A percentile compares a stretch with the other conserved stretches of the same genome.
Conservation (phyloP, 2,329 filamentous ascomycete genomes). For the Aurifilum marmelostoma region DNA sequence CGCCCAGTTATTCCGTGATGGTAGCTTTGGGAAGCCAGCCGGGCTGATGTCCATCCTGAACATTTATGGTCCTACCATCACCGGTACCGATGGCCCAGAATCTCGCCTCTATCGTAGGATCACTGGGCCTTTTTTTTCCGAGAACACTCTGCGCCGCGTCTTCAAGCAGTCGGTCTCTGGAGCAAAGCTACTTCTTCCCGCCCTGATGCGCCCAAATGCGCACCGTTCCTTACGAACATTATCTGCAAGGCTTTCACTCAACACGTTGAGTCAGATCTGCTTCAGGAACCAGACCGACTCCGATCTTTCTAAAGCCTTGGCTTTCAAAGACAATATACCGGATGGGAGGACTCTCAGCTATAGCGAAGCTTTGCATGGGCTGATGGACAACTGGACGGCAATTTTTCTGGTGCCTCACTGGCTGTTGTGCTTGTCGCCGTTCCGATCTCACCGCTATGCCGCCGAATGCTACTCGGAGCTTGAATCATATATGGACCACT, state of each 20-base stretch:
- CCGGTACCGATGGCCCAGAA: constrained; percentile 9
- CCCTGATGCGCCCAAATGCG: background rate
- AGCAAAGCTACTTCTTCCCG: constrained; percentile 9
- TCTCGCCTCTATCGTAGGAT: constrained; percentile 8
- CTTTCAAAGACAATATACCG: constrained; percentile 2
- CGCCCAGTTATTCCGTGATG: constrained; percentile 6
- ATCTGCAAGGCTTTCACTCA: constrained; percentile 6
- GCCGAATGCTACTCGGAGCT: constrained; percentile 12
- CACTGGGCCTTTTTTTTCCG: constrained; percentile 9
- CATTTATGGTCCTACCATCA: constrained; percentile 12
- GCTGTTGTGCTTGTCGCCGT: constrained; percentile 4
- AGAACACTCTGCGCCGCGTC: constrained; percentile 10
- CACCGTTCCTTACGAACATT: constrained; percentile 10
- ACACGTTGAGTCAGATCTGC: constrained; percentile 10
- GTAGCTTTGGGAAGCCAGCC: constrained; percentile 9
- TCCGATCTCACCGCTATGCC: constrained; percentile 3
- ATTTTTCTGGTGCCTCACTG: constrained; percentile 10
- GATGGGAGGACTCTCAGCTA: constrained; percentile 11
- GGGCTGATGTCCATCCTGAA: constrained; percentile 8
- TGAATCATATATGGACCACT: constrained; percentile 7
- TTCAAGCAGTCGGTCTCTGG: constrained; percentile 10
- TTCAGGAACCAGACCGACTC: constrained; percentile 3
- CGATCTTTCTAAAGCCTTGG: constrained; percentile 5
- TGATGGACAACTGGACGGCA: constrained; percentile 7
- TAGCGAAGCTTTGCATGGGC: constrained; percentile 11